phyloP scores from a whole-genome alignment of 805 yeast genomes.

The Nakazawaea siamensis region DNA sequence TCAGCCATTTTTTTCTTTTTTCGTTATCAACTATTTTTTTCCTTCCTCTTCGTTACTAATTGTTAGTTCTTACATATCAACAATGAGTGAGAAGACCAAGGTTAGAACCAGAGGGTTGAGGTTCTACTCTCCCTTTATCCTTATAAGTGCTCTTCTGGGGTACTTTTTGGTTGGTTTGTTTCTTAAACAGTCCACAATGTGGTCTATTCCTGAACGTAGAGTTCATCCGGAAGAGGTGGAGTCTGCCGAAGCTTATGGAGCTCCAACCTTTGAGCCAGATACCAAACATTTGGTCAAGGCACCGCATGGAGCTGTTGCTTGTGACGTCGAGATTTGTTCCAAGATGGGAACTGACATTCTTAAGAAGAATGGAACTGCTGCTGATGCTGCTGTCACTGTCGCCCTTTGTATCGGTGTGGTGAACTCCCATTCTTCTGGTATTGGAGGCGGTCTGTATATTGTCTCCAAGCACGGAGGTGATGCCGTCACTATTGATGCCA shows the following conservation, averaged over 20 bases:
- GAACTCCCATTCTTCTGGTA: conserved; percentile 78
- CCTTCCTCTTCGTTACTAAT: too few species aligned
- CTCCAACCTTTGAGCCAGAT: conserved; percentile 37
- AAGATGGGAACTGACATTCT: conserved; percentile 51
- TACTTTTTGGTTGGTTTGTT: too few species aligned
- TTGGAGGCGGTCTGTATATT: conserved; percentile 89
- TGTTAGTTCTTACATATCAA: too few species aligned
- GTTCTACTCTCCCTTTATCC: too few species aligned
- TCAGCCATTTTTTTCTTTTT: too few species aligned
- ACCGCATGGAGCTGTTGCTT: conserved; percentile 52
- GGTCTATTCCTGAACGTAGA: too few species aligned
- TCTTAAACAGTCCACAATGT: too few species aligned
- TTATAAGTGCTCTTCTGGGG: too few species aligned
- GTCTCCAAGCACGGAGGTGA: conserved; percentile 37
- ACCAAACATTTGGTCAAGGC: conserved; percentile 30
- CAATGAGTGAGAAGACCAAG: too few species aligned
- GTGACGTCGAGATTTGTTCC: conserved; percentile 60
- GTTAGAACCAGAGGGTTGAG: too few species aligned
- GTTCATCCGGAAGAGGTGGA: too few species aligned
- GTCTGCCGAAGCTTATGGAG: conserved; percentile 11
- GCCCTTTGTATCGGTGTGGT: conserved; percentile 83
- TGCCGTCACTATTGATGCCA: conserved; percentile 66
- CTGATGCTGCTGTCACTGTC: conserved; percentile 87
- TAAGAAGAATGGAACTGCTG: conserved; percentile 65
- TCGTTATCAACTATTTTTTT: too few species aligned